Evolutionary conservation across 805 yeast genomes (phyloP).

Genomic region (Clavispora fructus): DNA sequence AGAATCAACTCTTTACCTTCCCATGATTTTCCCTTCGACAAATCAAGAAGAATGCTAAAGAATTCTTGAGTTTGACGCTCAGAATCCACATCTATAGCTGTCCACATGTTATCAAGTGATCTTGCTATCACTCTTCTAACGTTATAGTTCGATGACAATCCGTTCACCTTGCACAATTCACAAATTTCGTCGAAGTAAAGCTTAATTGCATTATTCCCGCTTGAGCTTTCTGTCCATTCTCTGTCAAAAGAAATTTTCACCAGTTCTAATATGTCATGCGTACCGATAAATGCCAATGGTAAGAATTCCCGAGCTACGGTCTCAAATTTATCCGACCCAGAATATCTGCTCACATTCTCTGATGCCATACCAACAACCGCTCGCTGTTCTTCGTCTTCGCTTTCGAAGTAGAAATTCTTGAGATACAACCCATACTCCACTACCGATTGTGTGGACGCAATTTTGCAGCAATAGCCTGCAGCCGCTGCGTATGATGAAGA

Average conservation of each 20-base stretch:
- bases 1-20: constrained; percentile 77
- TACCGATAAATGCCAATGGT: constrained; percentile 77
- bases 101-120: constrained; percentile 56
- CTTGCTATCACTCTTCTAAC: constrained; percentile 68
- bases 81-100: constrained; percentile 27
- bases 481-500: constrained; percentile 73
- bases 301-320: constrained; percentile 57
- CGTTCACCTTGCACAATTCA: constrained; percentile 41
- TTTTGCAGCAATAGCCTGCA: constrained; percentile 70
- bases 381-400: constrained; percentile 38
- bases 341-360: constrained; percentile 61
- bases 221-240: constrained; percentile 75
- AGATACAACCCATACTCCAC: constrained; percentile 51
- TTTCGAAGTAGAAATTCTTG: constrained; percentile 53
- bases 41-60: constrained; percentile 49
- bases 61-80: constrained; percentile 24
- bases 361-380: constrained; percentile 55
- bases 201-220: constrained; percentile 64
- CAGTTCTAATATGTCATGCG: constrained; percentile 51
- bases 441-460: constrained; percentile 49
- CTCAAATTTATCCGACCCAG: constrained; percentile 58
- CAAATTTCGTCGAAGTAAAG: constrained; percentile 69
- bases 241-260: constrained; percentile 48
- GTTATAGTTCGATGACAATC: constrained; percentile 55
- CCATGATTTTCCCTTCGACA: constrained; percentile 80